phyloP scores from a whole-genome alignment of 257 asterid species.

The Nicotiana undulata region DNA sequence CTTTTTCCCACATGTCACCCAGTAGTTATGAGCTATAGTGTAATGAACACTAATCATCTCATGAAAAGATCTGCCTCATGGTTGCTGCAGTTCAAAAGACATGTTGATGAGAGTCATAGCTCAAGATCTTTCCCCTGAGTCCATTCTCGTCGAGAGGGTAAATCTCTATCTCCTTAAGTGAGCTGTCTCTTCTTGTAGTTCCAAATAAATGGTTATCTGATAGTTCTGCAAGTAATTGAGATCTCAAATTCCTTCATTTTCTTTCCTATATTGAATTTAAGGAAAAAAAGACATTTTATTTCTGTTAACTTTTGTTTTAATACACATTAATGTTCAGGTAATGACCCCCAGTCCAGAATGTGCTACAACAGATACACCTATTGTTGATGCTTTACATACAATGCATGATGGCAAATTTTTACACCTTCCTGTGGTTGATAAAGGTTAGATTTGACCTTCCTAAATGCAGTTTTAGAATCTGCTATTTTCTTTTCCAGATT shows the following conservation, averaged over 20 bases:
- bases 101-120: constrained; percentile 91
- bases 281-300: background rate
- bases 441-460: constrained; percentile 38
- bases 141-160: constrained; percentile 84
- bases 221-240: background rate
- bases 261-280: background rate
- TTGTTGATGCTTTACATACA: constrained; percentile 91
- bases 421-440: constrained; percentile 89
- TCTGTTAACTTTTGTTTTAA: background rate
- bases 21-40: background rate
- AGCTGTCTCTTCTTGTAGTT: background rate
- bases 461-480: background rate
- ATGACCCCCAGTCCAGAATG: constrained; percentile 97
- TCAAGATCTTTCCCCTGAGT: constrained; percentile 66
- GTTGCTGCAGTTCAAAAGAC: constrained; percentile 66
- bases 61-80: background rate
- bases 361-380: constrained; percentile 74
- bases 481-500: background rate
- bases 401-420: constrained; percentile 92
- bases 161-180: constrained; percentile 1
- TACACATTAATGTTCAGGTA: constrained; percentile 40
- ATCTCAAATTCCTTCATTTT: background rate
- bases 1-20: background rate
- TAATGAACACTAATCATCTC: background rate
- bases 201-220: background rate